phyloP scores from a whole-genome alignment of 495 filamentous ascomycete genomes.

The Neurospora cerealis region DNA sequence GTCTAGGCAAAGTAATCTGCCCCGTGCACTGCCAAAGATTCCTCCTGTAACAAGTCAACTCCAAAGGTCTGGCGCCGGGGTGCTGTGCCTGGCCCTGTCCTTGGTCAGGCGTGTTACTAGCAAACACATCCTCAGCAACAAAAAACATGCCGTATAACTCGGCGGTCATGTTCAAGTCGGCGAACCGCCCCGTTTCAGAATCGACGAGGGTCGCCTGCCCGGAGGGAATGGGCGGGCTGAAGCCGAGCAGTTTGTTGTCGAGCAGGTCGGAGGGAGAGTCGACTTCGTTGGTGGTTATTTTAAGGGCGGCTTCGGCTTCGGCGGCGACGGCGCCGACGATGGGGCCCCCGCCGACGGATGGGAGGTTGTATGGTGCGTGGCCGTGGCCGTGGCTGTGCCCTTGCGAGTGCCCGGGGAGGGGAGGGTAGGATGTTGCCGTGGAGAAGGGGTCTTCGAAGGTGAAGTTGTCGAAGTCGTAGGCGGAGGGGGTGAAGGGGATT shows the following conservation, averaged over 20 bases:
- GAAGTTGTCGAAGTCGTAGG: constrained; percentile 47
- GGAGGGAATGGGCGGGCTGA: constrained; percentile 53
- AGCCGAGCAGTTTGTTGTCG: constrained; percentile 50
- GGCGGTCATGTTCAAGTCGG: constrained; percentile 59
- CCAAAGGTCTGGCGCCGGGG: constrained; percentile 39
- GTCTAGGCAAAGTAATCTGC: constrained; percentile 64
- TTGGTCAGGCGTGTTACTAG: constrained; percentile 17
- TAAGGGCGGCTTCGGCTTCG: constrained; percentile 28
- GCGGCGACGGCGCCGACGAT: constrained; percentile 1
- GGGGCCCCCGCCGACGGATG: constrained; percentile 9
- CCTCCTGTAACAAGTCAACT: constrained; percentile 84
- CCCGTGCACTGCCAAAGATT: constrained; percentile 88
- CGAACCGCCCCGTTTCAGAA: constrained; percentile 12
- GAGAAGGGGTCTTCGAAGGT: constrained; percentile 63
- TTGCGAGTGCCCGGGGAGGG: constrained; percentile 27
- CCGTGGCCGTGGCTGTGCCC: neutral
- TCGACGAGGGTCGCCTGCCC: constrained; percentile 48
- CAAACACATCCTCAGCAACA: constrained; percentile 63
- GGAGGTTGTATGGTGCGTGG: neutral
- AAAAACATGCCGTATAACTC: constrained; percentile 96
- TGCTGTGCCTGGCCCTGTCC: neutral
- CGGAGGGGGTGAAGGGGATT: constrained; percentile 38
- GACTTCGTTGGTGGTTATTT: constrained; percentile 14
- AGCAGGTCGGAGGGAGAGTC: constrained; percentile 30
- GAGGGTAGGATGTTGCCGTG: constrained; percentile 22